A percentile compares a stretch with the other conserved stretches of the same genome.
phyloP scores from a whole-genome alignment of 176 grass and related monocot species.

The Miscanthus lutarioriparius region DNA sequence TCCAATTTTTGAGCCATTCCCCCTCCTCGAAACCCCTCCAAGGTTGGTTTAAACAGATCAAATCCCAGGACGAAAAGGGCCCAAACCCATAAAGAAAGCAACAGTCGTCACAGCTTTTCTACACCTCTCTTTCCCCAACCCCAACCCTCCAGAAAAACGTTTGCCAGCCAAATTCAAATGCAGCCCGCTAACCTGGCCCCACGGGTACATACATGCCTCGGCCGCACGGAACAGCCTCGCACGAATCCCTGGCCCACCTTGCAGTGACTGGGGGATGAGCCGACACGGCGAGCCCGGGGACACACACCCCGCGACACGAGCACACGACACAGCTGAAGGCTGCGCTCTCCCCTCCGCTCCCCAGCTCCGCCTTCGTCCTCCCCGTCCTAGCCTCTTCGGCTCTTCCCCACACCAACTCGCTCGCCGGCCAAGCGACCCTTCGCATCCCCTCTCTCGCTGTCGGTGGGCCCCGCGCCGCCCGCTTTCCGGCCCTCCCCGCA shows the following conservation, averaged over 20 bases:
- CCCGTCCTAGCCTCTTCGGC: background rate
- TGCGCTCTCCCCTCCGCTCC: background rate
- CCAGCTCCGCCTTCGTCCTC: background rate
- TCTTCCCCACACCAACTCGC: constrained; percentile 13
- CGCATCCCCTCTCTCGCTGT: constrained; percentile 11
- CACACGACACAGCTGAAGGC: constrained; percentile 11
- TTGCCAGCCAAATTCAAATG: constrained; percentile 38
- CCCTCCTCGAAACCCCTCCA: background rate
- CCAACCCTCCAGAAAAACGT: background rate
- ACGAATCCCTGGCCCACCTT: accelerated
- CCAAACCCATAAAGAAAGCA: background rate
- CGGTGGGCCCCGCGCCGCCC: constrained; percentile 13
- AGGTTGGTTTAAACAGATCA: background rate
- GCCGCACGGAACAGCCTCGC: background rate
- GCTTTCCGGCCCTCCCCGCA: constrained; percentile 9
- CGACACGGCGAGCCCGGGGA: no score
- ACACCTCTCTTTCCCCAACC: background rate
- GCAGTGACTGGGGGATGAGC: background rate
- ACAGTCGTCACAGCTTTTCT: constrained; percentile 28
- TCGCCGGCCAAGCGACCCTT: constrained; percentile 30
- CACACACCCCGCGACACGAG: background rate
- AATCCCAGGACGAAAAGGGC: constrained; percentile 4
- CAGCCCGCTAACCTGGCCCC: background rate
- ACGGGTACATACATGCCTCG: constrained; percentile 2
- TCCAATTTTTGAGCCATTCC: constrained; percentile 26